Conservation (phyloP, 768 basidiomycete genomes). For the Dacryopinax primogenitus region DNA sequence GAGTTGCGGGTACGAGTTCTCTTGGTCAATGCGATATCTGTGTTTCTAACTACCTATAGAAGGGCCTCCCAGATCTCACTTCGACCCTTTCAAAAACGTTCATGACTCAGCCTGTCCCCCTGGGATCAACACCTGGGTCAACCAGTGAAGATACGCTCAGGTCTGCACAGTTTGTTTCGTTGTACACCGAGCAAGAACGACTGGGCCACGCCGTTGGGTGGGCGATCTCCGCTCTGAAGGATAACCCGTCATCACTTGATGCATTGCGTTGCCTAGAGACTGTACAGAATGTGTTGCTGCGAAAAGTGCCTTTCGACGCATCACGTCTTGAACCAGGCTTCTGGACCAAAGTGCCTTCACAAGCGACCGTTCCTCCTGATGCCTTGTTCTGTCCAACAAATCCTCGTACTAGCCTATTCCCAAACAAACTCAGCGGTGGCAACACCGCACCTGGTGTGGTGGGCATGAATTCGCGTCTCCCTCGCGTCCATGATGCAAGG, state of each 20-base stretch:
- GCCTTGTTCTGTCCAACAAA: not conserved
- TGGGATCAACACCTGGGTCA: not conserved
- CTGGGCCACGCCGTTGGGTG: not conserved
- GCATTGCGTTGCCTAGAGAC: not conserved
- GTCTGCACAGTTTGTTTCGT: not conserved
- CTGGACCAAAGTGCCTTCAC: not conserved
- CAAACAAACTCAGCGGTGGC: too few species aligned
- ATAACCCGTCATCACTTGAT: not conserved
- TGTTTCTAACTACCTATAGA: not conserved
- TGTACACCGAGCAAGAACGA: not conserved
- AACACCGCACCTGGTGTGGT: too few species aligned
- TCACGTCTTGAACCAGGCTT: not conserved
- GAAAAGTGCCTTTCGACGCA: not conserved
- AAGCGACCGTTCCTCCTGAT: not conserved
- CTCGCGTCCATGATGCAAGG: too few species aligned
- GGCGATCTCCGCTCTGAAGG: not conserved
- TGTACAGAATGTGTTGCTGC: not conserved
- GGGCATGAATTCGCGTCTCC: too few species aligned
- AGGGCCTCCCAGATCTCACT: not conserved
- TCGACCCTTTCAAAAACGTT: not conserved
- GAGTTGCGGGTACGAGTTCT: conserved; percentile 51
- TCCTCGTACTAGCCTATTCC: not conserved
- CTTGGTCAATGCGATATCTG: not conserved
- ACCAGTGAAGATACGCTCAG: not conserved
- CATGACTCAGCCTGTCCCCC: not conserved